Percentiles rank a stretch among this genome's conserved stretches.
phyloP scores from a whole-genome alignment of 306 rosid species.

The Castanea crenata region DNA sequence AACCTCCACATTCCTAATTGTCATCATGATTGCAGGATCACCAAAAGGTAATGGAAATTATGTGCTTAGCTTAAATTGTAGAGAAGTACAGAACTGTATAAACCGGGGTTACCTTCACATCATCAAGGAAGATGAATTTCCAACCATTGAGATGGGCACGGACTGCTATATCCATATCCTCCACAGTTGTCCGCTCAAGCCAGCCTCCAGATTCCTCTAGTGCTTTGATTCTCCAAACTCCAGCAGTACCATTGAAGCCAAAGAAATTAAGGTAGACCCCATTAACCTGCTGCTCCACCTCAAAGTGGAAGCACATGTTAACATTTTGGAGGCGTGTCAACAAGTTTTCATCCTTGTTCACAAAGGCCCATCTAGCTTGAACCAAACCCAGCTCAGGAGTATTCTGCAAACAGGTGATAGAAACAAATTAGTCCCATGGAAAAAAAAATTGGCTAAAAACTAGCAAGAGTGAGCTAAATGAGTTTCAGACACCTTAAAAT shows the following conservation, averaged over 20 bases:
- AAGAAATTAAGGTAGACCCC: constrained; percentile 68
- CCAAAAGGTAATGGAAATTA: not conserved
- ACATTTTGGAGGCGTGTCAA: constrained; percentile 68
- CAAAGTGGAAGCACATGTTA: constrained; percentile 76
- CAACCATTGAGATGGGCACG: constrained; percentile 80
- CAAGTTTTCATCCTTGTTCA: constrained; percentile 74
- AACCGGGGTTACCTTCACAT: constrained; percentile 56
- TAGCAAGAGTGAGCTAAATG: not conserved
- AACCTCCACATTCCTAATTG: not conserved
- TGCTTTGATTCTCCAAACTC: constrained; percentile 81
- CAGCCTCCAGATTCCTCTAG: constrained; percentile 82
- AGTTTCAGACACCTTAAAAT: constrained; percentile 52
- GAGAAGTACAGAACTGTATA: not conserved
- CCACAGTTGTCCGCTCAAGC: constrained; percentile 80
- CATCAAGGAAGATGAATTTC: constrained; percentile 74
- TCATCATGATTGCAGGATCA: constrained; percentile 8
- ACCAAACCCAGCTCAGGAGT: constrained; percentile 68
- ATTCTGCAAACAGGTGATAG: constrained; percentile 37
- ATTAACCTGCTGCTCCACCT: constrained; percentile 82
- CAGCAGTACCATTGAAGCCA: constrained; percentile 84
- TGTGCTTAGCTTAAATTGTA: not conserved
- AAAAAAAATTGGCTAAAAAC: not conserved
- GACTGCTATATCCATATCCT: constrained; percentile 85
- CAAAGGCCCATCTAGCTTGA: constrained; percentile 81
- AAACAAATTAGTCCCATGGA: not conserved